Evolutionary conservation across 2,329 filamentous ascomycete genomes (phyloP), one percentile per base, ranked within the genome.

Genomic region (Huntiella bhutanensis): DNA sequence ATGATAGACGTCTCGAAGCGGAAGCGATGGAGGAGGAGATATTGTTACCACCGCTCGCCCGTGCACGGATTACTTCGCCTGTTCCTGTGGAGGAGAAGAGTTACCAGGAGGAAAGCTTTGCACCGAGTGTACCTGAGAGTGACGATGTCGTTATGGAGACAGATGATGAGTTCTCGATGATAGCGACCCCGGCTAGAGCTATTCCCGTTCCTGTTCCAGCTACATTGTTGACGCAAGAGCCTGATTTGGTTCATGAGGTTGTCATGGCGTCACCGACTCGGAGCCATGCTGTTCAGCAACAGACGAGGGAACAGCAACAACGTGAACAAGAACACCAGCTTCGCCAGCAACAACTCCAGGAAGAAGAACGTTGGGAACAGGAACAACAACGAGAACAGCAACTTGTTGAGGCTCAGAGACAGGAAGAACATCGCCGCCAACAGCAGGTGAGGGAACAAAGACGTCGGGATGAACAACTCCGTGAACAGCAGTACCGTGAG

Each of bases 1-100:
- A 86, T 22, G 75, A 85, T 57, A 70, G 91, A 45, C 73, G 86
- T 43, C 75, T 80, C 52, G 88, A 96, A 55, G 86, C 86, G 0
- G 74, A 78, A 53, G 74, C 76, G 46, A 60, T 94, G 33, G 86
- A 94, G 60, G 72, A 75, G 80, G 69, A 73, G 52, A 58, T 73
- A 4, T 65, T 59, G 47, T 71, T 73, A 65, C 69, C 69, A 1
- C 62, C 67, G 0, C 55, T 73, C 4, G 63, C 37, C 15, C 39
- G 44, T n/a, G 37, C 43, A 8, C 40, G 40, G 4, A 40, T 49
- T 11, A 43, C 33, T 10, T 43, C 48, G 12, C 44, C 48, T 28
- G 22, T 28, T 28, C 22, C 19, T 10, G 22, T 28, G 22, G 22
- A 28, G 22, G 22, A 28, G 22, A 28, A 28, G 22, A 28, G 22